A percentile compares a stretch with the other conserved stretches of the same genome.
Evolutionary conservation across 345 rosid species (phyloP).

Genomic region (Aquilaria sinensis): DNA sequence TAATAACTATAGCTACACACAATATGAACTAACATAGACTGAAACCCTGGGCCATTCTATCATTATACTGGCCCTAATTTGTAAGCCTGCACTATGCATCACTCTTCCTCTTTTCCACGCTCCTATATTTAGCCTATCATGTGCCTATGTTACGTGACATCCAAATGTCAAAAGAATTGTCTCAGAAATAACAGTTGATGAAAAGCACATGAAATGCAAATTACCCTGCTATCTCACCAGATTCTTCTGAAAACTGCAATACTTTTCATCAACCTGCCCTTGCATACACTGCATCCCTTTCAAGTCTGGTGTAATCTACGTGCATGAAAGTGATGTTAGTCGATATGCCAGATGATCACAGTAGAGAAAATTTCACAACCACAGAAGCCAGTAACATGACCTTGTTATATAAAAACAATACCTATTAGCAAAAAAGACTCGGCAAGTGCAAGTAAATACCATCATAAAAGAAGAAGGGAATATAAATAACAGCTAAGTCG

Average conservation of each 20-base stretch:
- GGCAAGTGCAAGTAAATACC: not conserved
- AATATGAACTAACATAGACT: too few relatives aligned
- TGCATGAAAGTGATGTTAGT: constrained; percentile 18
- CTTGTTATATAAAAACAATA: not conserved
- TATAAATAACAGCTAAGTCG: too few relatives aligned
- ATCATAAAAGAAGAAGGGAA: not conserved
- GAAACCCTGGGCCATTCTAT: too few relatives aligned
- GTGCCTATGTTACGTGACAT: too few relatives aligned
- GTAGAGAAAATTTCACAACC: not conserved
- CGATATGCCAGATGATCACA: constrained; percentile 1
- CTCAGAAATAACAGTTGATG: constrained; percentile 5
- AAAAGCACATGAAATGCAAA: constrained; percentile 24
- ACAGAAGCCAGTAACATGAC: not conserved
- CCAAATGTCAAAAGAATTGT: not conserved
- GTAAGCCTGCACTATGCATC: too few relatives aligned
- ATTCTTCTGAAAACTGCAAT: constrained; percentile 27
- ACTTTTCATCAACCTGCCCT: constrained; percentile 31
- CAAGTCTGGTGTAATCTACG: constrained; percentile 37
- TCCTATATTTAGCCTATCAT: too few relatives aligned
- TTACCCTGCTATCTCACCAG: constrained; percentile 47
- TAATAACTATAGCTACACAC: too few relatives aligned
- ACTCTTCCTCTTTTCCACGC: too few relatives aligned
- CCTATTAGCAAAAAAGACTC: not conserved
- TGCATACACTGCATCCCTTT: constrained; percentile 28
- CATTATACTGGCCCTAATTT: too few relatives aligned